Percentiles rank a stretch among this genome's conserved stretches.
Conservation (phyloP, 75 land plant genomes). For the Sequoiadendron giganteum region DNA sequence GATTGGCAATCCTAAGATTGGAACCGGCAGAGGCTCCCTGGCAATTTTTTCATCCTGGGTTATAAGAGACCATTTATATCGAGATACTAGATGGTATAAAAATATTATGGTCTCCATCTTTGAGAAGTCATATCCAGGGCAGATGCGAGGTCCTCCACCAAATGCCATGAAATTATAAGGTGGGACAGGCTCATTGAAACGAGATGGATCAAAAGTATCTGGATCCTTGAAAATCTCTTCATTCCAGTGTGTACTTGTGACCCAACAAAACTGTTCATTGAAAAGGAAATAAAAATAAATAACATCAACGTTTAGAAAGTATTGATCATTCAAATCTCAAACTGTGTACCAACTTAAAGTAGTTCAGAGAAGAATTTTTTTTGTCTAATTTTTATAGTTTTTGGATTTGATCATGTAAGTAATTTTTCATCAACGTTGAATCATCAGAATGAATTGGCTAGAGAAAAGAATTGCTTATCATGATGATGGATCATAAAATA, state of each 20-base stretch:
- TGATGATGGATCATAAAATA: no score
- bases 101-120: conserved; percentile 45
- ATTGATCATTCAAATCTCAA: background rate
- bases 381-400: no score
- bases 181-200: conserved; percentile 42
- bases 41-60: conserved; percentile 25
- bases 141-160: conserved; percentile 67
- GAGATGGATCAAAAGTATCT: conserved; percentile 47
- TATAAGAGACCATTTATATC: conserved; percentile 37
- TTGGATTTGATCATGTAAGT: no score
- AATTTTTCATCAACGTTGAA: no score
- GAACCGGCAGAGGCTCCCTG: conserved; percentile 39
- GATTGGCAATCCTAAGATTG: conserved; percentile 33
- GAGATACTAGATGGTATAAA: conserved; percentile 44
- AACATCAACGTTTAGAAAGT: background rate
- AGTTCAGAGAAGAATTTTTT: background rate
- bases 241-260: conserved; percentile 40
- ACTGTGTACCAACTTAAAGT: no score
- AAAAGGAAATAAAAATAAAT: background rate
- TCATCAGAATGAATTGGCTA: no score
- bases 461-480: no score
- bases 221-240: conserved; percentile 47
- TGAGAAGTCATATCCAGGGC: conserved; percentile 68
- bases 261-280: conserved; percentile 36
- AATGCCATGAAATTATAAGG: conserved; percentile 58